Evolutionary conservation across 768 basidiomycete genomes (phyloP).

Genomic region (Calocera viscosa): DNA sequence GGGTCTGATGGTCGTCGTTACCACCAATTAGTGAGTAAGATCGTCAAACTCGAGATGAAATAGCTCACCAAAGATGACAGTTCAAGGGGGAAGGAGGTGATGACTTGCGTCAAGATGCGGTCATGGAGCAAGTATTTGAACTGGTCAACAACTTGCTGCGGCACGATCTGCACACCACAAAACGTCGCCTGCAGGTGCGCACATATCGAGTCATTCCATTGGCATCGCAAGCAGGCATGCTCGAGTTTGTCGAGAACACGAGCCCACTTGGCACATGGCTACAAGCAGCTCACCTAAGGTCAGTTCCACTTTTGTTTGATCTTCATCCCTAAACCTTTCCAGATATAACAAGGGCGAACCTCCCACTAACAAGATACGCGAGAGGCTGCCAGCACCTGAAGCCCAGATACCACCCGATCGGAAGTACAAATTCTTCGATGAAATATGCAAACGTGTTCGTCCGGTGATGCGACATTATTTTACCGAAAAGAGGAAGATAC

Average conservation of each 20-base stretch:
- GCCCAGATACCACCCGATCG: conserved; percentile 12
- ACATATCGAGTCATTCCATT: conserved; percentile 86
- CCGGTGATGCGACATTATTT: conserved; percentile 95
- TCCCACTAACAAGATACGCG: not conserved
- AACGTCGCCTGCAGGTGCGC: conserved; percentile 59
- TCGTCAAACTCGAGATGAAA: not conserved
- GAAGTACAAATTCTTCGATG: conserved; percentile 25
- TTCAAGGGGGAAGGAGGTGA: conserved; percentile 87
- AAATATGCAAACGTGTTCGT: conserved; percentile 38
- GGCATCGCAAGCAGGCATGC: conserved; percentile 60
- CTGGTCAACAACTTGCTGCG: conserved; percentile 69
- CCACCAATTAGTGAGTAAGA: conserved; percentile 59
- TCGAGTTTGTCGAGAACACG: conserved; percentile 85
- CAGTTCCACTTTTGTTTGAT: conserved; percentile 12
- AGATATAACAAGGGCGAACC: not conserved
- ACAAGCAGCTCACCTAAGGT: conserved; percentile 37
- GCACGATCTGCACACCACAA: conserved; percentile 61
- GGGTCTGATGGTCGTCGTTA: conserved; percentile 54
- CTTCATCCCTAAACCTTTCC: not conserved
- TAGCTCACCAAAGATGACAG: conserved; percentile 30
- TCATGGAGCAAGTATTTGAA: conserved; percentile 96
- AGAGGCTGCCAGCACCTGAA: conserved; percentile 13
- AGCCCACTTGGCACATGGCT: conserved; percentile 53
- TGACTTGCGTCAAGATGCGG: conserved; percentile 91
- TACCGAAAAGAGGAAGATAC: conserved; percentile 75